Conservation (phyloP, 805 yeast genomes). For the Lachancea sp. region DNA sequence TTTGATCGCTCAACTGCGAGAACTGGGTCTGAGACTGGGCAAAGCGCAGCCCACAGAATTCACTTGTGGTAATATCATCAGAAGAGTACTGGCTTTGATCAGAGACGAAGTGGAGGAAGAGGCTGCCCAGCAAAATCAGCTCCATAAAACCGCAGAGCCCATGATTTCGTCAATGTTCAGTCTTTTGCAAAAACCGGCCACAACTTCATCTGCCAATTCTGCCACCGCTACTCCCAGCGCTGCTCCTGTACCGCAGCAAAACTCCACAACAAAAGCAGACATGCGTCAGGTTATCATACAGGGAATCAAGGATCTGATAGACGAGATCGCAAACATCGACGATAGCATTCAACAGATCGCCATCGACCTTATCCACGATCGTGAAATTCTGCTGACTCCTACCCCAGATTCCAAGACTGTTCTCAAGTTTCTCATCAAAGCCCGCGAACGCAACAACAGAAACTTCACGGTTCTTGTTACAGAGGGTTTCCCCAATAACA, state of each 20-base stretch:
- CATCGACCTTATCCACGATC: constrained; percentile 89
- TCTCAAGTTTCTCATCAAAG: constrained; percentile 75
- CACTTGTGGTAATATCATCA: constrained; percentile 81
- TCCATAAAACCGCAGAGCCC: constrained; percentile 34
- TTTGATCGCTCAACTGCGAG: constrained; percentile 62
- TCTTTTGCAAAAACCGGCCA: constrained; percentile 50
- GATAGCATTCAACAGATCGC: constrained; percentile 90
- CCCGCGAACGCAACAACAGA: constrained; percentile 68
- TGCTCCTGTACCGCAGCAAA: too few species aligned
- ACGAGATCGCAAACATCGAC: constrained; percentile 82
- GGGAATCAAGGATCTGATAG: constrained; percentile 85
- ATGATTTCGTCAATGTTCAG: constrained; percentile 84
- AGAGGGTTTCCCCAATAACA: constrained; percentile 86
- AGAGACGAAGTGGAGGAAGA: constrained; percentile 75
- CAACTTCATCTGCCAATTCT: constrained; percentile 14
- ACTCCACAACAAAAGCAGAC: constrained; percentile 50
- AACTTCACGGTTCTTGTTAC: constrained; percentile 87
- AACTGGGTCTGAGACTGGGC: constrained; percentile 61
- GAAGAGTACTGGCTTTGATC: constrained; percentile 79
- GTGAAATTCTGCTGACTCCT: constrained; percentile 78
- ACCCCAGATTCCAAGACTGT: constrained; percentile 91
- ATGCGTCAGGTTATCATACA: constrained; percentile 81
- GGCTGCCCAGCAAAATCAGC: constrained; percentile 15
- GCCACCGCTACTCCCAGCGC: too few species aligned
- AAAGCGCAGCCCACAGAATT: constrained; percentile 86